Base-by-base conservation (phyloP, 768 basidiomycete species). In the Boletus insuetus region DNA sequence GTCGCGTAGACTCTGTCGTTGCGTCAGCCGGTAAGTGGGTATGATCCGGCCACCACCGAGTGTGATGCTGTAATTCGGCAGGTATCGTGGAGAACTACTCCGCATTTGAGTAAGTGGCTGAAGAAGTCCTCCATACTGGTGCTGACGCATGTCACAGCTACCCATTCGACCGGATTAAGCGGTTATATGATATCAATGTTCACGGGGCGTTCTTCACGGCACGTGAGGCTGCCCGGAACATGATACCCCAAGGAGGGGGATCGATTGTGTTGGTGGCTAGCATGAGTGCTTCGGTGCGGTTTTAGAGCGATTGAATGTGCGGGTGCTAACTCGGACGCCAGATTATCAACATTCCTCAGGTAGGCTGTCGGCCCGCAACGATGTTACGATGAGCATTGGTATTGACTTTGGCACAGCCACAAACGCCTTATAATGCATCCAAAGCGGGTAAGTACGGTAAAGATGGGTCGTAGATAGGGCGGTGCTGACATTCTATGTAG, bases 191-290 rank as follows among this genome's bases (percentile, higher is more conserved):
- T 64, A 84, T 98, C 77, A 98, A 98, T 66, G 90, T 98, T 41
- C 91, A 97, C 69, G 95, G 94, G 52, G 84, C 85, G 14, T 95
- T 91, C 76, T 96, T 88, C 75, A 96, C 94, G n/a, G 96, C 96
- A 11, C 86, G 96, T 26, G 94, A 98, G 72, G 95, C 91, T 3
- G 95, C 94, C 44, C 86, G 87, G 60, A 78, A 83, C 73, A 98
- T 98, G 96, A 89, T 95, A 58, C 83, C 86, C 10, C 78, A 81
- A 49, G 84, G 87, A 17, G 81, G 81, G 37, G 92, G 94, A 0
- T 87, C 85, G 53, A 90, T 98, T 65, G 82, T 92, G 53, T 79
- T 98, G 51, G 83, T 98, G 54, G 84, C 89, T 6, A 91, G 89
- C 64, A 97, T 98, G 93, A 91, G 89, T 66, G 92, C 92, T 37